Base-by-base conservation (phyloP, 352 stramenopile genomes). In the Globisporangium takayamanum region DNA sequence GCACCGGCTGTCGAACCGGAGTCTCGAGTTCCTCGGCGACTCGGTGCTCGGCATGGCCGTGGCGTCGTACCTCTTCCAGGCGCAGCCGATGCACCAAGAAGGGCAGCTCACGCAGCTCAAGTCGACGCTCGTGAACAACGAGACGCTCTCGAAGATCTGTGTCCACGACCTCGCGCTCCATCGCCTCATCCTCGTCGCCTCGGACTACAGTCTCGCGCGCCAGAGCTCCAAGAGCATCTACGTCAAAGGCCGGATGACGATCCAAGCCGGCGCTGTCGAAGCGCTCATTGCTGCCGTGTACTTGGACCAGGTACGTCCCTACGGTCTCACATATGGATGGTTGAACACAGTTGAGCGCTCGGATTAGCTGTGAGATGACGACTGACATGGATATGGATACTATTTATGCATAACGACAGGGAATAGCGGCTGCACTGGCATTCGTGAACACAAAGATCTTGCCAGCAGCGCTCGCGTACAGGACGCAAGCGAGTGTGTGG, bases 11-110 rank as follows among this genome's bases (percentile, higher is more conserved):
- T 88, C 84, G 48, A 94, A 94, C 59, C 80, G 84, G 33, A 89
- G 79, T 64, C 66, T 94, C 20, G 84, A 94, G 63, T 92, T 89
- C 56, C 68, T 94, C 1, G 84, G 84, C 30, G 84, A 94, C 66
- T 89, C 84, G 53, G 33, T 94, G 11, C 68, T 94, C 5, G 75
- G 80, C 28, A 75, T 85, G 53, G 74, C 74, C 4, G 76, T 80
- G 5, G 69, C 84, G 5, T 76, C 66, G 22, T 84, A 83, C 53
- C 62, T 92, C n/a, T 94, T 89, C 57, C 84, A 94, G 63, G 72
- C 70, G 52, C 69, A 89, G 45, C 80, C 84, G 15, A 55, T 50
- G 18, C 76, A 83, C 62, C 78, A 90, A 52, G 84, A 94, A 63
- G 84, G 84, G 0, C 80, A 92, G 51, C 68, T 94, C 42, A 89